Percentiles rank a stretch among this genome's conserved stretches.
These are phyloP conservation scores for Pseudogymnoascus sp. DNA, from an alignment of 2,329 filamentous ascomycete species.

Conservation along the genomic window DNA sequence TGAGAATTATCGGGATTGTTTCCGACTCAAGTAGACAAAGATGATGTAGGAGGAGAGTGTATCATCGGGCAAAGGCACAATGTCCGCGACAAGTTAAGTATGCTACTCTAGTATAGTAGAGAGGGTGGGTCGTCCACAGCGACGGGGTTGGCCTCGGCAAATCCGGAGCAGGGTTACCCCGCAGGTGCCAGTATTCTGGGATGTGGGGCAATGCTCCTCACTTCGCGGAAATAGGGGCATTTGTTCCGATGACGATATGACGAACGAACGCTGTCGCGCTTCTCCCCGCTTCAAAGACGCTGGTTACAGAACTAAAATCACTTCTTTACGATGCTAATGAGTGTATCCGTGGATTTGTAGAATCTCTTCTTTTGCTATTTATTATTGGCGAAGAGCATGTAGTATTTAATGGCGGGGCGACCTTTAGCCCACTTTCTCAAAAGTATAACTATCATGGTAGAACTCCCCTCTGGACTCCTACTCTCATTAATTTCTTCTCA, in stretches of 20 bases:
- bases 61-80: neutral
- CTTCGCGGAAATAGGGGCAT: neutral
- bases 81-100: neutral
- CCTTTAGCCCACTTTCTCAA: neutral
- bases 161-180: neutral
- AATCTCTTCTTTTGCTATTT: neutral
- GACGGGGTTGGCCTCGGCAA: neutral
- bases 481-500: neutral
- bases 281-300: neutral
- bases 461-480: neutral
- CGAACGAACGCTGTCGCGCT: neutral
- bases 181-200: neutral
- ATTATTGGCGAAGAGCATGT: neutral
- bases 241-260: neutral
- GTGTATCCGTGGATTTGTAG: neutral
- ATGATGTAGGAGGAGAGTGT: neutral
- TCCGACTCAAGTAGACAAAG: neutral
- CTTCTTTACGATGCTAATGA: neutral
- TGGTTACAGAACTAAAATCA: neutral
- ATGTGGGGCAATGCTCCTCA: neutral
- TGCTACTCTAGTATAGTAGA: neutral
- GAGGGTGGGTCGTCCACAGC: neutral
- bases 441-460: neutral
- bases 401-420: neutral
- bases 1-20: neutral